Evolutionary conservation across 2,329 filamentous ascomycete species (phyloP).

Genomic region (Penicillium sp.): DNA sequence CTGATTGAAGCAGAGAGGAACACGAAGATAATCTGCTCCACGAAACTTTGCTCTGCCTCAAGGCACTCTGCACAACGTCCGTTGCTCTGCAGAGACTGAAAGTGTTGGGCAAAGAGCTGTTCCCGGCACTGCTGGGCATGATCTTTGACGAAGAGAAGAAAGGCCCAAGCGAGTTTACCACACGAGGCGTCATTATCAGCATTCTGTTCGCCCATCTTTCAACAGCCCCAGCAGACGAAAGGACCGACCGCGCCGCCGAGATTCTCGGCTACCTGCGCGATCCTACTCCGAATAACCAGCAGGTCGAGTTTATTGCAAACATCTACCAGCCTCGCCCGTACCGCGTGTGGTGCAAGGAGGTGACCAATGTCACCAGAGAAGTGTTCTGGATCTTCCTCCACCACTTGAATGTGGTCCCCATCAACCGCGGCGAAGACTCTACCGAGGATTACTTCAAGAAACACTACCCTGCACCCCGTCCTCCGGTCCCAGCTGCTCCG

Average conservation of each 20-base stretch:
- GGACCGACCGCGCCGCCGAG: constrained; percentile 65
- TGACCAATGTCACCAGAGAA: constrained; percentile 89
- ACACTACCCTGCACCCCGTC: constrained; percentile 79
- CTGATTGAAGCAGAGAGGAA: constrained; percentile 65
- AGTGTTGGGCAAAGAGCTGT: constrained; percentile 73
- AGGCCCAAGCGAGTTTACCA: constrained; percentile 93
- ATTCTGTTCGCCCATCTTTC: constrained; percentile 86
- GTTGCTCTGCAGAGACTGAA: constrained; percentile 77
- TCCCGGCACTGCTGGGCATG: constrained; percentile 81
- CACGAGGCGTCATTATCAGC: constrained; percentile 82
- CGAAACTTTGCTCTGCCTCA: constrained; percentile 87
- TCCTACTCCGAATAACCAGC: constrained; percentile 68
- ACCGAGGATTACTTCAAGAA: constrained; percentile 41
- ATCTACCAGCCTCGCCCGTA: constrained; percentile 88
- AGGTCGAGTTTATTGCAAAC: constrained; percentile 79
- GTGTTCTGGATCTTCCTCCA: constrained; percentile 99
- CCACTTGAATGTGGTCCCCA: constrained; percentile 78
- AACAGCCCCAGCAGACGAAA: constrained; percentile 57
- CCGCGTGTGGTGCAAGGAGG: constrained; percentile 89
- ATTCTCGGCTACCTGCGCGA: constrained; percentile 78
- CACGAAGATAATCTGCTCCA: constrained; percentile 92
- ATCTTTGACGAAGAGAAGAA: constrained; percentile 98
- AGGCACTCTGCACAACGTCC: constrained; percentile 89
- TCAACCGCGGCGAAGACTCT: constrained; percentile 30
- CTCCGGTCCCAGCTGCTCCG: constrained; percentile 87